Base-by-base conservation (phyloP, 768 basidiomycete species). In the Podaxis carcinomalis region DNA sequence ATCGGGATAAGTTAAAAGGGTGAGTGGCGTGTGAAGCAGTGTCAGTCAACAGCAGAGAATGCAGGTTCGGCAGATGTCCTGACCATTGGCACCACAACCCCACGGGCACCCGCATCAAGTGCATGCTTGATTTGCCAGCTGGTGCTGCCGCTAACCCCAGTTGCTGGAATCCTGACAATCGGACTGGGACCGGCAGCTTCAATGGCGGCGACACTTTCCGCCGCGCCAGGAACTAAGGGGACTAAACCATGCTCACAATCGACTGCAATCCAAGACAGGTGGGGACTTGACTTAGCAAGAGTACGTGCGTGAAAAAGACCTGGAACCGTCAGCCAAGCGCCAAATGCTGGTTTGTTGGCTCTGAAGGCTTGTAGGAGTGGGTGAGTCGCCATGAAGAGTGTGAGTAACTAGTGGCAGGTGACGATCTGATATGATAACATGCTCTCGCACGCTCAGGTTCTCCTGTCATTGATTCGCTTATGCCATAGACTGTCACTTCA, bases 51-150 rank as follows among this genome's bases (percentile, higher is more conserved):
- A 4, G 3, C 25, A 7, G 25, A 27, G 47, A 23, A 13, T 23
- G 47, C 21, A 49, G 47, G 47, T 49, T 21, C 7, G 5, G 55
- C 2, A 13, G 44, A 19, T 23, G 10, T 37, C 59, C 74, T 39
- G 65, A 89, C 86, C 86, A 89, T 86, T 3, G 88, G 88, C 0
- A 88, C 83, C 44, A 90, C 66, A 4, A 89, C 73, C 0, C 88
- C 87, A 27, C 78, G 75, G 16, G 87, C 88, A 4, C 88, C 88
- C 0, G 84, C 83, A 66, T 89, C 88, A 32, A 89, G 77, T 0
- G 83, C 87, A 62, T 84, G 78, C 72, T 89, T 89, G 72, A 89
- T 87, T 69, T 88, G 87, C 86, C 87, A 88, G 58, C 78, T 77
- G 2, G 84, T 84, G 63, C 82, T 80, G 0, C 74, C 73, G 27